Base-by-base conservation (phyloP, 2,329 filamentous ascomycete species). In the Colletotrichum sp. region DNA sequence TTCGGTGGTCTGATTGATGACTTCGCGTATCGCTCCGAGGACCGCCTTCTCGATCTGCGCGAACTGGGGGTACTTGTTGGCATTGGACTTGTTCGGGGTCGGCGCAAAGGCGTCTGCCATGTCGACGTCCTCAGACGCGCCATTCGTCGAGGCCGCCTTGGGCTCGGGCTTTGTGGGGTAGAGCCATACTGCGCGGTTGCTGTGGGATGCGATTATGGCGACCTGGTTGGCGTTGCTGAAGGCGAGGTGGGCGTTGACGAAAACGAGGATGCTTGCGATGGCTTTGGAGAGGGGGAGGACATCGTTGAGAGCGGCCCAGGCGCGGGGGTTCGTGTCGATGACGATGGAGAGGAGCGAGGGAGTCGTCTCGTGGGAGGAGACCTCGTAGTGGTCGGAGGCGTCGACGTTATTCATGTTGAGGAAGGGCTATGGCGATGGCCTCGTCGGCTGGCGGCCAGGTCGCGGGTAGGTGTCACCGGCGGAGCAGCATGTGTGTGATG, bases 21-120 rank as follows among this genome's bases (percentile, higher is more conserved):
- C 91, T n/a, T 88, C 85, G 34, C 91, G 91, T 36, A 99, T 90
- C 67, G 95, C 95, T 21, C 88, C 86, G 52, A 97, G 89, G 72
- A 99, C 92, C 76, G 94, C 93, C 75, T 93, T 89, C 85, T 99
- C 96, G 80, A 99, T 93, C 76, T 96, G 90, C 24, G 95, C 93
- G 84, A 99, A 99, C 64, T 96, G 95, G 0, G 96, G 94, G 86
- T 97, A 99, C 86, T 99, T 99, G 88, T 98, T 98, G 64, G 95
- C 93, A 3, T 89, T 89, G 32, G 81, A 78, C 6, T 81, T 88
- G 71, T 74, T 71, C 84, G 77, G 86, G 44, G 77, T 80, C 55
- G 81, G 82, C 24, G 82, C 78, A 49, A 81, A 77, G 70, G 83
- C 84, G 70, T 90, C 87, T 18, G 84, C 85, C 93, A 94, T 94